phyloP scores from a whole-genome alignment of 129 eudicot genomes.

The Lactuca sativa region DNA sequence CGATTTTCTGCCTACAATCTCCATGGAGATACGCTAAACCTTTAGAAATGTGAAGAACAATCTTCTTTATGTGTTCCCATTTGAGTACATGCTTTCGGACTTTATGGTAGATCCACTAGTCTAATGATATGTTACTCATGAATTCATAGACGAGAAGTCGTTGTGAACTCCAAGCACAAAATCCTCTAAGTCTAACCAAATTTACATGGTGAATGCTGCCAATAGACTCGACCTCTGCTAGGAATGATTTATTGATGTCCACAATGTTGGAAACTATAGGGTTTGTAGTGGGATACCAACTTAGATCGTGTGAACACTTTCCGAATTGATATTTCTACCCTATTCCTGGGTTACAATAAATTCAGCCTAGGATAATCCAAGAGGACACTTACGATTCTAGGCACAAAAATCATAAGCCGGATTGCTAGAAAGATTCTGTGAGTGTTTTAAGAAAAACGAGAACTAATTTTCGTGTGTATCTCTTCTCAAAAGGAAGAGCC shows the following conservation, averaged over 20 bases:
- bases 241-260: slow-evolving; percentile 37
- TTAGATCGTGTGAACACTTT: too few species aligned
- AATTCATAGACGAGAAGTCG: slow-evolving; percentile 46
- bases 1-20: slow-evolving; percentile 47
- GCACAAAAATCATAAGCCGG: too few species aligned
- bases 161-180: slow-evolving; percentile 40
- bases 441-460: too few species aligned
- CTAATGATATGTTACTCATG: slow-evolving; percentile 43
- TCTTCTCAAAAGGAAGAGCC: too few species aligned
- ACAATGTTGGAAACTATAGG: too few species aligned
- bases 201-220: slow-evolving; percentile 59
- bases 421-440: too few species aligned
- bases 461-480: too few species aligned
- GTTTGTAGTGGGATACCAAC: too few species aligned
- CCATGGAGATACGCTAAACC: slow-evolving; percentile 57
- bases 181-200: slow-evolving; percentile 45
- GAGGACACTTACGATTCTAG: too few species aligned
- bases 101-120: slow-evolving; percentile 38
- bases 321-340: too few species aligned
- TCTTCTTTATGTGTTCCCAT: slow-evolving; percentile 38
- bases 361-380: too few species aligned
- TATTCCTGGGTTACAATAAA: too few species aligned
- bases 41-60: slow-evolving; percentile 44
- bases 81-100: slow-evolving; percentile 16
- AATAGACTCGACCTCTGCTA: slow-evolving; percentile 47